These are phyloP conservation scores for Hypholoma sublateritium DNA, from an alignment of 768 basidiomycete genomes.

Conservation along the genomic window DNA sequence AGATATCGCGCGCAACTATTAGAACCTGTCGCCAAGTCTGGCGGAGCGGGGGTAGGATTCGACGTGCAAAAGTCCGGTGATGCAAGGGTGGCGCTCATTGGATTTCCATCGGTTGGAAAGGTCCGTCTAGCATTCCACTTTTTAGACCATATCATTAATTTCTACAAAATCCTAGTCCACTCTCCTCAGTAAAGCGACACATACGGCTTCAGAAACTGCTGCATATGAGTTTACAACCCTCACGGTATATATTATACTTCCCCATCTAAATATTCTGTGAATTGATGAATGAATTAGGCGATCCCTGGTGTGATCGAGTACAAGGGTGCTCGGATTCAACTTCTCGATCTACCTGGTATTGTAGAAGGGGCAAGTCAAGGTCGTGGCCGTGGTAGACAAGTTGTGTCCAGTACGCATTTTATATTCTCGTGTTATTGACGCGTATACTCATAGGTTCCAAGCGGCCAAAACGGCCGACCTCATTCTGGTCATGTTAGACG, in stretches of 20 bases:
- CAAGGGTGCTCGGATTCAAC: constrained; percentile 88
- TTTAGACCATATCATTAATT: background rate
- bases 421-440: constrained; percentile 2
- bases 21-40: constrained; percentile 85
- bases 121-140: constrained; percentile 28
- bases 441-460: constrained; percentile 19
- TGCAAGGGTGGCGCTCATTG: constrained; percentile 88
- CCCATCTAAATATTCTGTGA: constrained; percentile 1
- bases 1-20: constrained; percentile 93
- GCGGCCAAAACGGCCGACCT: constrained; percentile 91
- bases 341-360: constrained; percentile 94
- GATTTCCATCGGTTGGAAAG: constrained; percentile 96
- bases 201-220: constrained; percentile 85
- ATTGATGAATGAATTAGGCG: constrained; percentile 47
- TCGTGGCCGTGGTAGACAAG: constrained; percentile 92
- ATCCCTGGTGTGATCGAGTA: constrained; percentile 98
- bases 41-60: constrained; percentile 80
- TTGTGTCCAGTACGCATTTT: constrained; percentile 75
- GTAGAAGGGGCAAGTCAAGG: constrained; percentile 91
- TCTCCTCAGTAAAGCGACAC: constrained; percentile 86
- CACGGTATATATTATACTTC: constrained; percentile 46
- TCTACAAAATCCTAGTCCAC: constrained; percentile 61
- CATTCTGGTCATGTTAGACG: constrained; percentile 90
- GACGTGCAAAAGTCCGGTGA: constrained; percentile 84
- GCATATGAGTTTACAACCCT: constrained; percentile 96